Percentiles rank a stretch among this genome's conserved stretches.
Conservation (phyloP, 306 rosid species). For the Calophaca sinica region DNA sequence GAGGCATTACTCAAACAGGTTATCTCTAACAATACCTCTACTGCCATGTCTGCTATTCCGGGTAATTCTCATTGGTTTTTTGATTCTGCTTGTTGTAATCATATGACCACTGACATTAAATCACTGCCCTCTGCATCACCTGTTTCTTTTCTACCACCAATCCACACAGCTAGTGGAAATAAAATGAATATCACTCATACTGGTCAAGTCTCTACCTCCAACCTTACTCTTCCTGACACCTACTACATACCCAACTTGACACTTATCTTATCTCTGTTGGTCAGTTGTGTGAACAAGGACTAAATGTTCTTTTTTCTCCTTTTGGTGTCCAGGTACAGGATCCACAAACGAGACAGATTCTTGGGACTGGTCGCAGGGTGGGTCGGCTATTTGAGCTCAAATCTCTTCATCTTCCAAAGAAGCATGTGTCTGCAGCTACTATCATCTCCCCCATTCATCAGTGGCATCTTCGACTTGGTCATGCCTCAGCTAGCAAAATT, state of each 20-base stretch:
- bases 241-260: too few relatives aligned
- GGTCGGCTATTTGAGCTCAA: background rate
- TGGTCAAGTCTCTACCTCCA: background rate
- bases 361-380: background rate
- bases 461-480: constrained; percentile 16
- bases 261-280: too few relatives aligned
- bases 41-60: background rate
- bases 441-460: background rate
- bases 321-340: background rate
- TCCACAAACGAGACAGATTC: background rate
- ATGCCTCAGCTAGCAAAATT: constrained; percentile 6
- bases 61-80: background rate
- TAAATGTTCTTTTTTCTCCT: too few relatives aligned
- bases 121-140: background rate
- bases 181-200: background rate
- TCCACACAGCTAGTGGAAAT: background rate
- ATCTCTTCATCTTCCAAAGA: background rate
- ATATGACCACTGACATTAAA: background rate
- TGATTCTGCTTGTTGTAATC: background rate
- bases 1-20: constrained; percentile 17
- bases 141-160: background rate
- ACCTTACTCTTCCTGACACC: background rate
- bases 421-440: background rate
- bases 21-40: constrained; percentile 1
- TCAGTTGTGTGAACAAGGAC: too few relatives aligned